Conservation (phyloP, 257 asterid genomes). For the Nicotiana tabacum region DNA sequence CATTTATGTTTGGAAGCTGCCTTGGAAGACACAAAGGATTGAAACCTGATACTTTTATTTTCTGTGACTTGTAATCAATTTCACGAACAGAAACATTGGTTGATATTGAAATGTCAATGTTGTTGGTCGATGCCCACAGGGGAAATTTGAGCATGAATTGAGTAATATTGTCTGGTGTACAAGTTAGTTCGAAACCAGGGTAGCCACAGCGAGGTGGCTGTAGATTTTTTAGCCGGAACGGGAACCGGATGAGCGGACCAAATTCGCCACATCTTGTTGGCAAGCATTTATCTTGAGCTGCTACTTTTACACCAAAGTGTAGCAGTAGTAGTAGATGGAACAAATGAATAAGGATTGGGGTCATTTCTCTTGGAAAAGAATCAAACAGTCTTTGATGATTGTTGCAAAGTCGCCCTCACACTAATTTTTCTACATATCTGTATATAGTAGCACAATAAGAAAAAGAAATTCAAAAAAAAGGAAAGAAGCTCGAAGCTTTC, state of each 20-base stretch:
- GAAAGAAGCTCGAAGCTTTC: no score
- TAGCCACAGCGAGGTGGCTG: slow-evolving; percentile 19
- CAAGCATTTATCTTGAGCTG: slow-evolving; percentile 47
- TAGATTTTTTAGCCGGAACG: slow-evolving; percentile 33
- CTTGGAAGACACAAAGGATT: slow-evolving; percentile 25
- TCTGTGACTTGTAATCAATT: slow-evolving; percentile 27
- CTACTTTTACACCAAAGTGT: neutral
- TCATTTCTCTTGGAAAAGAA: neutral
- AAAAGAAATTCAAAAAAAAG: no score
- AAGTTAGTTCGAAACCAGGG: slow-evolving; percentile 28
- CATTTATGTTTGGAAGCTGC: slow-evolving; percentile 5
- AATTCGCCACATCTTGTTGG: slow-evolving; percentile 41
- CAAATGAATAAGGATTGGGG: neutral
- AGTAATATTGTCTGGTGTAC: slow-evolving; percentile 11
- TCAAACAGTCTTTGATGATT: no score
- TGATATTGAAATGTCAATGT: slow-evolving; percentile 1
- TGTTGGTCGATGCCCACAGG: slow-evolving; percentile 16
- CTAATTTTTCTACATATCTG: no score
- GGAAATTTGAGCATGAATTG: slow-evolving; percentile 23
- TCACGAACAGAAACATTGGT: slow-evolving; percentile 14
- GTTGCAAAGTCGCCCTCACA: no score
- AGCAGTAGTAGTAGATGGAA: neutral
- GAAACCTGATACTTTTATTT: slow-evolving; percentile 15
- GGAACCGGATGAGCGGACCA: slow-evolving; percentile 56
- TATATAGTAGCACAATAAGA: no score